Conservation (phyloP, 495 filamentous ascomycete species). For the Penicillium simplicissimum region DNA sequence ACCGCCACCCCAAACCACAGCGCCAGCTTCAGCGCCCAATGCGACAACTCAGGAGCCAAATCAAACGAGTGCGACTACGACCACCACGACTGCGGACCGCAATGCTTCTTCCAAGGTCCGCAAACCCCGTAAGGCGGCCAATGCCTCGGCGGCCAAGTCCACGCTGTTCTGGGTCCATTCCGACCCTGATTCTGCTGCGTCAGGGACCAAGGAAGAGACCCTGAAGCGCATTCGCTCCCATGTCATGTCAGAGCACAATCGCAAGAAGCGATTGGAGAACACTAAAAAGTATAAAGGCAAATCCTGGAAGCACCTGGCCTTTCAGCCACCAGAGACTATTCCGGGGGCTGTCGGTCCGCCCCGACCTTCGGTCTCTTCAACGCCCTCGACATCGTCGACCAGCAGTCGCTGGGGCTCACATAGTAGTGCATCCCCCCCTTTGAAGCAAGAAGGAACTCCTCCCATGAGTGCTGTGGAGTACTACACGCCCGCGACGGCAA, state of each 20-base stretch:
- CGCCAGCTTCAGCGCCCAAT: neutral
- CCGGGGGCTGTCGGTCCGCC: slow-evolving; percentile 23
- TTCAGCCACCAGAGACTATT: slow-evolving; percentile 36
- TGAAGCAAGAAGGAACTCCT: slow-evolving; percentile 18
- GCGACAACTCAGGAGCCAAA: neutral
- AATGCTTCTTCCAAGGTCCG: slow-evolving; percentile 37
- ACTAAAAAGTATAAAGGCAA: slow-evolving; percentile 48
- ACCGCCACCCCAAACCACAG: slow-evolving; percentile 3
- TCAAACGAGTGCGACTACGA: slow-evolving; percentile 11
- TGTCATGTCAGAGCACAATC: slow-evolving; percentile 54
- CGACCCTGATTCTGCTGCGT: slow-evolving; percentile 41
- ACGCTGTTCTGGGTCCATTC: slow-evolving; percentile 51
- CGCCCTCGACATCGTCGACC: slow-evolving; percentile 16
- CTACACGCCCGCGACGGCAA: slow-evolving; percentile 12
- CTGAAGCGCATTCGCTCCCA: slow-evolving; percentile 52
- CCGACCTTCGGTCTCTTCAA: slow-evolving; percentile 12
- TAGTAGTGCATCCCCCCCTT: slow-evolving; percentile 8
- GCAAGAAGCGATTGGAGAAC: slow-evolving; percentile 48
- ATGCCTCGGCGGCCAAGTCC: slow-evolving; percentile 39
- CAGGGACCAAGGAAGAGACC: slow-evolving; percentile 46
- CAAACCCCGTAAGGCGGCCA: slow-evolving; percentile 43
- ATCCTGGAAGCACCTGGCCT: slow-evolving; percentile 46
- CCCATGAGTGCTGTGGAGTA: slow-evolving; percentile 7
- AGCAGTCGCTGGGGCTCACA: slow-evolving; percentile 18
- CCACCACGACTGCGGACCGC: slow-evolving; percentile 22